phyloP scores from a whole-genome alignment of 2,329 filamentous ascomycete species.

The Fusarium fujikuroi region DNA sequence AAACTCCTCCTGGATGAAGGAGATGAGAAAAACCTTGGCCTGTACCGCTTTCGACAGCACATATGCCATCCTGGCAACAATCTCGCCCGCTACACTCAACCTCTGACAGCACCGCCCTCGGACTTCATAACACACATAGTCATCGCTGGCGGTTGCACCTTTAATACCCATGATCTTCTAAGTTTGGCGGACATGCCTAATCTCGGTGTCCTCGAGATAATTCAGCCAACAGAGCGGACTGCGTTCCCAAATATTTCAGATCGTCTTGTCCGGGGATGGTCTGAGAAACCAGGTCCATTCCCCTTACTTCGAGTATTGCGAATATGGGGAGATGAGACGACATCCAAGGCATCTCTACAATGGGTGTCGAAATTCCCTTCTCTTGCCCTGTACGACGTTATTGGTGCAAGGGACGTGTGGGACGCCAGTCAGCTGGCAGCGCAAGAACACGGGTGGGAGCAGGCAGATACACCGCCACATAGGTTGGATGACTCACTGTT shows the following conservation, averaged over 20 bases:
- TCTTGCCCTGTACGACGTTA: conserved; percentile 58
- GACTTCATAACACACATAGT: conserved; percentile 56
- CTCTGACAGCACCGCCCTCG: conserved; percentile 49
- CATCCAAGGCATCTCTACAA: conserved; percentile 54
- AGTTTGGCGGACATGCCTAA: conserved; percentile 56
- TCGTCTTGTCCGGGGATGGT: conserved; percentile 59
- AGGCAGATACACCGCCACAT: conserved; percentile 35
- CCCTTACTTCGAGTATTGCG: conserved; percentile 59
- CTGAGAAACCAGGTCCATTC: conserved; percentile 54
- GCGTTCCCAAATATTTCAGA: conserved; percentile 56
- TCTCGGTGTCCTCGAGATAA: conserved; percentile 59
- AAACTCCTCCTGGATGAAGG: conserved; percentile 47
- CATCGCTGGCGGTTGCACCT: conserved; percentile 51
- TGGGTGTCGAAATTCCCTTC: conserved; percentile 57
- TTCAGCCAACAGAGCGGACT: conserved; percentile 50
- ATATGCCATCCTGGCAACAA: conserved; percentile 51
- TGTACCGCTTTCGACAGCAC: conserved; percentile 54
- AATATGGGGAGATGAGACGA: conserved; percentile 56
- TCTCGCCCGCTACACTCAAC: conserved; percentile 52
- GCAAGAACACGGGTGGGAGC: conserved; percentile 49
- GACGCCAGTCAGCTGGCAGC: conserved; percentile 37
- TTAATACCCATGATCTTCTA: conserved; percentile 54
- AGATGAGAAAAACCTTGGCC: conserved; percentile 49
- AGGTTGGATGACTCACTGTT: conserved; percentile 49
- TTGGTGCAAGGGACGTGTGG: conserved; percentile 53